Percentiles rank a stretch among this genome's conserved stretches.
phyloP scores from a whole-genome alignment of 768 basidiomycete species.

The Ramaria rubella region DNA sequence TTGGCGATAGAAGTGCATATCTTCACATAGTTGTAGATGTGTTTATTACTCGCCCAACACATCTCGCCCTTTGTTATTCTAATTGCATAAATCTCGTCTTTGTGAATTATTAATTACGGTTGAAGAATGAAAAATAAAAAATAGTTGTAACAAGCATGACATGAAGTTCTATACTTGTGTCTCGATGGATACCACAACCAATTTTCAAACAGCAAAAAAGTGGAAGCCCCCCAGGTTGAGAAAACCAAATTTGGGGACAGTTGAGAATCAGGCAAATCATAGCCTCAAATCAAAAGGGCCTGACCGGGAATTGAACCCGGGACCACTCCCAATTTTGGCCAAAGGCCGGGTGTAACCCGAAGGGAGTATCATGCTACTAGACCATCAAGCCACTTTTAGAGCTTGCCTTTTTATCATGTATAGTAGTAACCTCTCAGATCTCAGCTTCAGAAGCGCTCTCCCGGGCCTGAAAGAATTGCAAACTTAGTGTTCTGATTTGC shows the following conservation, averaged over 20 bases:
- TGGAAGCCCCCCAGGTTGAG: too few relatives aligned
- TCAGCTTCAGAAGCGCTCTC: too few relatives aligned
- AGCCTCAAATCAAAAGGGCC: conserved; percentile 11
- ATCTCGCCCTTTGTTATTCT: neutral
- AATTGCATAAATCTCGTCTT: neutral
- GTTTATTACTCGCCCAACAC: neutral
- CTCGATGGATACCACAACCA: too few relatives aligned
- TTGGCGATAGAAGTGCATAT: neutral
- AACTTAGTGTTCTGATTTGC: too few relatives aligned
- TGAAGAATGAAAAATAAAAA: neutral
- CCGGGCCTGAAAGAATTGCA: too few relatives aligned
- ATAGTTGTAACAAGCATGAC: too few relatives aligned
- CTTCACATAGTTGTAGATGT: neutral
- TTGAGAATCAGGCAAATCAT: neutral
- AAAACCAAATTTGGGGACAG: neutral
- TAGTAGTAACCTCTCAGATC: too few relatives aligned
- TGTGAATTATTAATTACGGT: neutral
- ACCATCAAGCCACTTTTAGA: conserved; percentile 9
- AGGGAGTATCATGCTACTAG: conserved; percentile 14
- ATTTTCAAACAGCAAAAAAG: neutral
- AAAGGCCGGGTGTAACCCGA: conserved; percentile 3
- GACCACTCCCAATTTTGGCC: conserved; percentile 8
- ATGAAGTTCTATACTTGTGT: too few relatives aligned
- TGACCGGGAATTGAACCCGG: conserved; percentile 15
- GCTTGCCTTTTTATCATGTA: too few relatives aligned